phyloP scores from a whole-genome alignment of 1,284 basidiomycete species.

The Coniferiporia sulphurascens region DNA sequence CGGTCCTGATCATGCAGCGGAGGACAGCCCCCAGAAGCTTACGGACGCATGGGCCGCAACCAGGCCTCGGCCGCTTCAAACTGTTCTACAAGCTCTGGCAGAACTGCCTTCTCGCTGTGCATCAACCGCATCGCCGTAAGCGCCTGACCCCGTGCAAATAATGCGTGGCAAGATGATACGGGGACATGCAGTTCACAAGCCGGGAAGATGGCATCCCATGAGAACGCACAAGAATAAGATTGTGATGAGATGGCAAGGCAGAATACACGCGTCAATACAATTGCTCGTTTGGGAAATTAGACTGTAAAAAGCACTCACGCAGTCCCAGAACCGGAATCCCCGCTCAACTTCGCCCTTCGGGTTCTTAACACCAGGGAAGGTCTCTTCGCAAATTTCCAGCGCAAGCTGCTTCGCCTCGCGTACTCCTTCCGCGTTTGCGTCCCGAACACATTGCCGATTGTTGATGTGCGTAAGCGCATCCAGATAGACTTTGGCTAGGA shows the following conservation, averaged over 20 bases:
- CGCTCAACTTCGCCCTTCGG: slow-evolving; percentile 88
- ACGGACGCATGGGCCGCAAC: slow-evolving; percentile 88
- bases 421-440: slow-evolving; percentile 73
- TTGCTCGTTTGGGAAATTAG: slow-evolving; percentile 13
- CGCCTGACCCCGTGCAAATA: slow-evolving; percentile 45
- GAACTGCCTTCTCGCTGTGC: slow-evolving; percentile 75
- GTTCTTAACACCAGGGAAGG: slow-evolving; percentile 87
- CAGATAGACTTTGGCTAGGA: slow-evolving; percentile 93
- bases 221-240: slow-evolving; percentile 4
- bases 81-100: slow-evolving; percentile 83
- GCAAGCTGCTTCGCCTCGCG: slow-evolving; percentile 83
- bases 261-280: slow-evolving; percentile 5
- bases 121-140: slow-evolving; percentile 86
- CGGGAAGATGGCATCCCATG: slow-evolving; percentile 9
- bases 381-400: slow-evolving; percentile 88
- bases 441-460: slow-evolving; percentile 67
- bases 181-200: background rate
- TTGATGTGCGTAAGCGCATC: slow-evolving; percentile 89
- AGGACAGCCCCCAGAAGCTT: slow-evolving; percentile 25
- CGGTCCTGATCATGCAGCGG: no score
- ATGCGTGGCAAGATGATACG: slow-evolving; percentile 3
- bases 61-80: slow-evolving; percentile 94
- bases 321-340: slow-evolving; percentile 97
- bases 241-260: slow-evolving; percentile 8
- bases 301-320: slow-evolving; percentile 54